Percentiles rank a stretch among this genome's conserved stretches.
Evolutionary conservation across 176 grass and related monocot species (phyloP).

Genomic region (Triticum timopheevii): DNA sequence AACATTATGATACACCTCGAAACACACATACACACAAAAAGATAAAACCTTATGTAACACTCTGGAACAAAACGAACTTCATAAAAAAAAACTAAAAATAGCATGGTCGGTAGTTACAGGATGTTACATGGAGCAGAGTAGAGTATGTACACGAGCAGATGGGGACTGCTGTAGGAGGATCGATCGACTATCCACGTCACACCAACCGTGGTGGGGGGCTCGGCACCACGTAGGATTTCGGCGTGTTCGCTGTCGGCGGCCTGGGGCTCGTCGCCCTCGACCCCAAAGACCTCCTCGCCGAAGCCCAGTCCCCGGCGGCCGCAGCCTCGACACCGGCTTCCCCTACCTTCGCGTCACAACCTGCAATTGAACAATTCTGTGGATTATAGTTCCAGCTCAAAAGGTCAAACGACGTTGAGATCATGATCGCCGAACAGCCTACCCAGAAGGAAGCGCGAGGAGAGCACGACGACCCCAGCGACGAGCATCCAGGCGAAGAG

Average conservation of each 20-base stretch:
- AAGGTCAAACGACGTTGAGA: not conserved
- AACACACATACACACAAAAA: too few species aligned
- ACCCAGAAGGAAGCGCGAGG: not conserved
- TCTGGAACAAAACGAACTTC: too few species aligned
- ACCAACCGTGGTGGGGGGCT: not conserved
- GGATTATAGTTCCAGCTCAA: not conserved
- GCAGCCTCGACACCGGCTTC: not conserved
- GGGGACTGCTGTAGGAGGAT: not conserved
- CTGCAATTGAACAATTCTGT: not conserved
- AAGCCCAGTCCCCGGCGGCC: not conserved
- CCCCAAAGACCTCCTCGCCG: not conserved
- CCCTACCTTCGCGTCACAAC: not conserved
- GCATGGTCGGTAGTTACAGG: not conserved
- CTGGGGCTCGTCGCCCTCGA: not conserved
- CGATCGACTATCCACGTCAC: not conserved
- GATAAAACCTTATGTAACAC: too few species aligned
- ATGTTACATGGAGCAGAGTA: too few species aligned
- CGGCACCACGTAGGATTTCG: not conserved
- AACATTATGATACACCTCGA: too few species aligned
- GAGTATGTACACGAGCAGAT: too few species aligned
- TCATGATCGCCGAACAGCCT: not conserved
- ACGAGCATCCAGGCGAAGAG: not conserved
- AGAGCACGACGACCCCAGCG: not conserved
- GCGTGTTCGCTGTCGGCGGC: not conserved
- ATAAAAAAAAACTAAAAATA: too few species aligned